phyloP scores from a whole-genome alignment of 371 early-diverging fungal species.

The Actinomucor elegans region DNA sequence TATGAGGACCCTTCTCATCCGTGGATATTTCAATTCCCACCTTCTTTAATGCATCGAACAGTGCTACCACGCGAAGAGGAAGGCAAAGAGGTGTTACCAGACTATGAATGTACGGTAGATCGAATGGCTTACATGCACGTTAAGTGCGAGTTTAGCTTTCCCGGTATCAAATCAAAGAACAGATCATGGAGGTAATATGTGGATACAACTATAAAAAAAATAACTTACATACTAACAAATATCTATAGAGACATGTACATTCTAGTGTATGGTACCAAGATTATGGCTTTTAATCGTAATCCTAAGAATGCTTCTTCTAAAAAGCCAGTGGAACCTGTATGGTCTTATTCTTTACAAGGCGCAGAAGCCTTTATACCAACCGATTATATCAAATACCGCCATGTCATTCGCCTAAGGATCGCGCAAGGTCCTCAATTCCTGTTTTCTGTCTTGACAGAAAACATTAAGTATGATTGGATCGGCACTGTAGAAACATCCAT shows the following conservation, averaged over 20 bases:
- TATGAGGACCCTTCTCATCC: conserved; percentile 27
- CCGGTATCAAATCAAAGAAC: conserved; percentile 14
- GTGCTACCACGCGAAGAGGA: conserved; percentile 29
- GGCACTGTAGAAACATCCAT: conserved; percentile 38
- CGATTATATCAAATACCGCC: conserved; percentile 39
- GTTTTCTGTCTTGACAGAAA: conserved; percentile 20
- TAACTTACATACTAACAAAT: neutral
- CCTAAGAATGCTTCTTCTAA: conserved; percentile 2
- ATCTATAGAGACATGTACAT: conserved; percentile 14
- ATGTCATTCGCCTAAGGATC: conserved; percentile 39
- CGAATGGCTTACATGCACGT: conserved; percentile 13
- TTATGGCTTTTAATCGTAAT: conserved; percentile 17
- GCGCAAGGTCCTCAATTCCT: conserved; percentile 42
- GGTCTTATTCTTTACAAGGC: conserved; percentile 39
- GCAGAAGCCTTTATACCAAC: conserved; percentile 35
- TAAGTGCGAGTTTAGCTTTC: conserved; percentile 26
- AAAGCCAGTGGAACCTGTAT: conserved; percentile 21
- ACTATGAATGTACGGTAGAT: conserved; percentile 25
- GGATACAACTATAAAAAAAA: neutral
- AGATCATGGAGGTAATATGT: conserved; percentile 37
- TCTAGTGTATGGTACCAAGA: conserved; percentile 13
- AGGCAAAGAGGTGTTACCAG: conserved; percentile 27
- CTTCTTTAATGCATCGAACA: conserved; percentile 2
- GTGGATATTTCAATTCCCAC: conserved; percentile 20
- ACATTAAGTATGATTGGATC: conserved; percentile 35